These are phyloP conservation scores for Fusarium verticillioides DNA, from an alignment of 2,329 filamentous ascomycete genomes.

Conservation along the genomic window DNA sequence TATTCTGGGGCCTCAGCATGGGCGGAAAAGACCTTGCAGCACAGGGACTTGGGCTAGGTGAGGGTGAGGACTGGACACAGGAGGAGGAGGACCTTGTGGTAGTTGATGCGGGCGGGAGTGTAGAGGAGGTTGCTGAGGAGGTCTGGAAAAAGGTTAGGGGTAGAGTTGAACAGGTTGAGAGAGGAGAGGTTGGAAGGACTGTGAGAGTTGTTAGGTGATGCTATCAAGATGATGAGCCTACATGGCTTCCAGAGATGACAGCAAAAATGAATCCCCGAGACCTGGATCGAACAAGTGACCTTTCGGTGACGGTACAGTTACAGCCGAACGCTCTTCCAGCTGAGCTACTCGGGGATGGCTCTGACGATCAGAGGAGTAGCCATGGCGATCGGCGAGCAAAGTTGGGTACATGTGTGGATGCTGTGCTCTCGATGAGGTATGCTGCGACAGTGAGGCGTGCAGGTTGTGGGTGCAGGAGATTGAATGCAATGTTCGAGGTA, in stretches of 20 bases:
- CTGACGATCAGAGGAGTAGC: conserved; percentile 1
- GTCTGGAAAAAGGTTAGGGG: conserved; percentile 64
- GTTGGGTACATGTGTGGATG: background rate
- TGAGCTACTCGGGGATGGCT: conserved; percentile 6
- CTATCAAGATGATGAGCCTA: background rate
- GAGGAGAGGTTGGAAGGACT: conserved; percentile 58
- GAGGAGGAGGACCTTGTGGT: conserved; percentile 65
- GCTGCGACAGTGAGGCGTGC: too few species aligned
- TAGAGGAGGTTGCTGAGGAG: conserved; percentile 67
- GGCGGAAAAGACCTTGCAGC: conserved; percentile 54
- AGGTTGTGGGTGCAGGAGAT: too few species aligned
- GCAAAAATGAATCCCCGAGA: conserved; percentile 8
- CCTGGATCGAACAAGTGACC: conserved; percentile 15
- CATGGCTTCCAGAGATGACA: background rate
- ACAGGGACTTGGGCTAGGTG: conserved; percentile 39
- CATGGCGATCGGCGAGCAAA: background rate
- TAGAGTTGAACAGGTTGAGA: conserved; percentile 61
- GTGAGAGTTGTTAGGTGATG: conserved; percentile 52
- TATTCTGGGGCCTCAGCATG: conserved; percentile 72
- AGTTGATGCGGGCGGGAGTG: conserved; percentile 63
- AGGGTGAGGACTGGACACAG: conserved; percentile 53
- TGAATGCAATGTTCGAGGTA: background rate
- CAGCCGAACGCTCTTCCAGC: conserved; percentile 11
- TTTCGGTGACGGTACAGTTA: conserved; percentile 3
- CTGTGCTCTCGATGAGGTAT: background rate